A percentile compares a stretch with the other conserved stretches of the same genome.
Conservation (phyloP, 441 rosid genomes). For the Croton laevigatus region DNA sequence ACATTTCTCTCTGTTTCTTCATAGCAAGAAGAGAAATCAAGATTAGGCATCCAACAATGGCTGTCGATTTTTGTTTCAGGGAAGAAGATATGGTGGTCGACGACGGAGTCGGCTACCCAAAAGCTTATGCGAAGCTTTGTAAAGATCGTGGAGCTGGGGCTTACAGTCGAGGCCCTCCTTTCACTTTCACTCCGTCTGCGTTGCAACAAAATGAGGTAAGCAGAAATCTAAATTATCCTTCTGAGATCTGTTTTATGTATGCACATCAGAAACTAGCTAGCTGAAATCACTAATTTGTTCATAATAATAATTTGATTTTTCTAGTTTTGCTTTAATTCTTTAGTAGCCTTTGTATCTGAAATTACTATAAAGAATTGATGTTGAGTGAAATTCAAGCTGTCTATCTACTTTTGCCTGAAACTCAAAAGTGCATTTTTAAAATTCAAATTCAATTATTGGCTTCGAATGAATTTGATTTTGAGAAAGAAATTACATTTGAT, state of each 20-base stretch:
- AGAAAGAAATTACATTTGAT: background rate
- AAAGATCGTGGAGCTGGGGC: conserved; percentile 38
- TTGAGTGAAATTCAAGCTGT: background rate
- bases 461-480: background rate
- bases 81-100: conserved; percentile 61
- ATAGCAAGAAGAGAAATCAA: conserved; percentile 13
- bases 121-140: conserved; percentile 68
- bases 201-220: conserved; percentile 61
- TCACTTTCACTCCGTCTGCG: conserved; percentile 56
- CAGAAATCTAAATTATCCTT: background rate
- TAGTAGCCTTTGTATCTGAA: too few relatives aligned
- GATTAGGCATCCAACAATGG: conserved; percentile 29
- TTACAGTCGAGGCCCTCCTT: conserved; percentile 69
- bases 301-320: background rate
- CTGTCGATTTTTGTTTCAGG: conserved; percentile 31
- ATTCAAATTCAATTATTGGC: background rate
- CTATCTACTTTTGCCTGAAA: background rate
- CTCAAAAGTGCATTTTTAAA: background rate
- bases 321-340: background rate
- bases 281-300: background rate
- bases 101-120: conserved; percentile 70
- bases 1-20: background rate
- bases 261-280: background rate
- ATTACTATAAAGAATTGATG: too few relatives aligned
- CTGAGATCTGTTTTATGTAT: background rate